Conservation (phyloP, 1,139 yeast genomes). For the Kodamaea suecica region DNA sequence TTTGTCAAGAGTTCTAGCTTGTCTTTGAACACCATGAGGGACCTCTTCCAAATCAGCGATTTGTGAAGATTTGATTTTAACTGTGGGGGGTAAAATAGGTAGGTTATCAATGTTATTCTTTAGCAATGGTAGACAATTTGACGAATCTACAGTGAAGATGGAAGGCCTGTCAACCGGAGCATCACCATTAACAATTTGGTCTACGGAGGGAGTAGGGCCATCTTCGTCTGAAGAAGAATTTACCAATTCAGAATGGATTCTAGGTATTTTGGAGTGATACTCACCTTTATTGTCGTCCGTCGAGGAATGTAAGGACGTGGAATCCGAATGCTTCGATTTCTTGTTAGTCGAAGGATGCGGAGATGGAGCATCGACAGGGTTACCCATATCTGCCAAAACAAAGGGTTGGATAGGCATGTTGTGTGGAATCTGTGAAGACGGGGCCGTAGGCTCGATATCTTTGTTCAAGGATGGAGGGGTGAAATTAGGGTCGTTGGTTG, state of each 20-base stretch:
- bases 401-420: conserved; percentile 71
- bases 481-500: conserved; percentile 76
- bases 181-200: too few species aligned
- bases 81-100: conserved; percentile 39
- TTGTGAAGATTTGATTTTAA: conserved; percentile 58
- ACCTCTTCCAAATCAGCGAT: conserved; percentile 95
- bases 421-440: conserved; percentile 68
- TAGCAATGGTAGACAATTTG: background rate
- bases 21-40: conserved; percentile 89
- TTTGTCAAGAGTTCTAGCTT: conserved; percentile 63
- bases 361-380: conserved; percentile 71
- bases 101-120: background rate
- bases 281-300: conserved; percentile 7
- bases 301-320: conserved; percentile 7
- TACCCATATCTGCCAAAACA: conserved; percentile 72
- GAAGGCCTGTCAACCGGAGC: too few species aligned
- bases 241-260: conserved; percentile 40
- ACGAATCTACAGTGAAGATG: background rate
- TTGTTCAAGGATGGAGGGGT: conserved; percentile 66
- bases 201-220: conserved; percentile 10
- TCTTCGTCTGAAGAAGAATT: conserved; percentile 35
- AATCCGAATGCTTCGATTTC: conserved; percentile 8
- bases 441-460: conserved; percentile 65
- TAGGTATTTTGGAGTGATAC: conserved; percentile 39
- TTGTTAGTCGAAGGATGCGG: conserved; percentile 44